Evolutionary conservation across 2,329 filamentous ascomycete species (phyloP).

Genomic region (Reticulascus tulasneorum): DNA sequence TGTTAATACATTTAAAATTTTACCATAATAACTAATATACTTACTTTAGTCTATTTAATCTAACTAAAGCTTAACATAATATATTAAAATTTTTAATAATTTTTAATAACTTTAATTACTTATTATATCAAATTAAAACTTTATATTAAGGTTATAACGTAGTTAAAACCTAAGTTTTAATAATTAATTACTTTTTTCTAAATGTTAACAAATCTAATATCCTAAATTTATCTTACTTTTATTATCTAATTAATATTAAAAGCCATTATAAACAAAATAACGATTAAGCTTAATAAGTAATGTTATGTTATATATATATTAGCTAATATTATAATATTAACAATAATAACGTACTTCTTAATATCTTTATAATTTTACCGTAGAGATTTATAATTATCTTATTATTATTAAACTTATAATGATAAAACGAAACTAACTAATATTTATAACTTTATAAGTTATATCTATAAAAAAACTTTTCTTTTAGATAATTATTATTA

Average conservation of each 20-base stretch:
- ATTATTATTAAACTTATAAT: too few species aligned
- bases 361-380: constrained; percentile 11
- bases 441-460: too few species aligned
- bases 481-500: background rate
- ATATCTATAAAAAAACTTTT: background rate
- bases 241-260: constrained; percentile 24
- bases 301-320: constrained; percentile 8
- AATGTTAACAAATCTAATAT: background rate
- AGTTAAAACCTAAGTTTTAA: constrained; percentile 10
- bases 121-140: background rate
- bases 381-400: constrained; percentile 1
- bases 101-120: background rate
- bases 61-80: background rate
- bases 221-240: constrained; percentile 20
- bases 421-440: too few species aligned
- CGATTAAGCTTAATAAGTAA: constrained; percentile 4
- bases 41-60: background rate
- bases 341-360: constrained; percentile 4
- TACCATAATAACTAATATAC: background rate
- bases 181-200: constrained; percentile 9
- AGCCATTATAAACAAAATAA: constrained; percentile 16
- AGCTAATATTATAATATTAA: constrained; percentile 15
- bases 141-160: background rate
- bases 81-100: background rate
- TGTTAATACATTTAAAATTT: too few species aligned